A percentile compares a stretch with the other conserved stretches of the same genome.
These are phyloP conservation scores for Pythium pectinolyticum DNA, from an alignment of 352 stramenopile species.

Conservation along the genomic window DNA sequence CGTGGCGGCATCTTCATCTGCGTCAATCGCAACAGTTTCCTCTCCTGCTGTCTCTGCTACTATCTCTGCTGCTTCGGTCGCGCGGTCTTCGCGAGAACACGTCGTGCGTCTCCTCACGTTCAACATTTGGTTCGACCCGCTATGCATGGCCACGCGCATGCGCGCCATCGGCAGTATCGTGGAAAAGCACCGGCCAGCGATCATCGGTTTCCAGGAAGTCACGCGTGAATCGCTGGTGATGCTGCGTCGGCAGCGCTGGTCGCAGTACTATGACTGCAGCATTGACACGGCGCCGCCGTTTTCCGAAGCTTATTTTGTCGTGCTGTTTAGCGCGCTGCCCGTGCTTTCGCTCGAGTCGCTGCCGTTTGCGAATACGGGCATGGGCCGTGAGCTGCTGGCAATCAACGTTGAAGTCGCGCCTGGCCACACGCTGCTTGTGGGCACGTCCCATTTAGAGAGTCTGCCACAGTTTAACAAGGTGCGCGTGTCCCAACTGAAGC, in stretches of 20 bases:
- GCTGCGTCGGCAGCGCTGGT: constrained; percentile 61
- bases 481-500: constrained; percentile 54
- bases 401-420: constrained; percentile 54
- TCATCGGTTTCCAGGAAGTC: constrained; percentile 80
- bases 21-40: background rate
- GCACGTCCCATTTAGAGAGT: constrained; percentile 73
- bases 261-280: constrained; percentile 79
- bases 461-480: constrained; percentile 50
- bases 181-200: constrained; percentile 47
- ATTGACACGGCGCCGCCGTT: constrained; percentile 62
- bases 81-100: constrained; percentile 13
- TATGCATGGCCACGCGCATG: constrained; percentile 61
- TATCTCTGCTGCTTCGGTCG: background rate
- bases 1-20: background rate
- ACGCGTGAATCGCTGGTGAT: constrained; percentile 60
- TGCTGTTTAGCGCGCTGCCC: constrained; percentile 74
- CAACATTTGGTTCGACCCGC: constrained; percentile 77
- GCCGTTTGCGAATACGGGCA: constrained; percentile 70
- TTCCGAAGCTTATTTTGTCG: constrained; percentile 75
- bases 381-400: constrained; percentile 69
- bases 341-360: constrained; percentile 57
- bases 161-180: constrained; percentile 54
- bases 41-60: background rate
- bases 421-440: constrained; percentile 51
- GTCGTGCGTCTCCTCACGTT: constrained; percentile 66